Percentiles rank a stretch among this genome's conserved stretches.
Evolutionary conservation across 2,329 filamentous ascomycete genomes (phyloP).

Genomic region (Aspergillus udagawae): DNA sequence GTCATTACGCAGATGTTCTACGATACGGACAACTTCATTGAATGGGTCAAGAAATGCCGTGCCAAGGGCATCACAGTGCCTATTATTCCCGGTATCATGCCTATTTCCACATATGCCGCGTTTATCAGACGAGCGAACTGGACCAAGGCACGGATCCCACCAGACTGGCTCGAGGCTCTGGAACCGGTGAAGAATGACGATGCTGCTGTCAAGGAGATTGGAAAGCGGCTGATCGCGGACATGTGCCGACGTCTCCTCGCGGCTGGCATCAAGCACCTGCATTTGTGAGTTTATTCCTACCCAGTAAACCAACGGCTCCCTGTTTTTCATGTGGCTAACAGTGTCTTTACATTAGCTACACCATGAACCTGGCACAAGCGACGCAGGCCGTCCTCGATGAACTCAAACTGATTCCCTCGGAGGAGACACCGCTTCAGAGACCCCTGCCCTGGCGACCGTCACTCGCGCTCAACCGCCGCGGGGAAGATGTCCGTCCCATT

Average conservation of each 20-base stretch:
- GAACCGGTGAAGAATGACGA: slow-evolving; percentile 98
- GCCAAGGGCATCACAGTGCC: slow-evolving; percentile 78
- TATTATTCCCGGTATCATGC: slow-evolving; percentile 85
- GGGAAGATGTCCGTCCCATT: slow-evolving; percentile 94
- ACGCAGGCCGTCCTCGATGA: slow-evolving; percentile 93
- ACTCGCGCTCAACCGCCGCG: slow-evolving; percentile 78
- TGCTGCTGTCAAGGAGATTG: slow-evolving; percentile 82
- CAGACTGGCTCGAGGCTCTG: slow-evolving; percentile 72
- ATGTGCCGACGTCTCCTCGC: slow-evolving; percentile 84
- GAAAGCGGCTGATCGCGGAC: slow-evolving; percentile 79
- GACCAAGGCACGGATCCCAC: slow-evolving; percentile 80
- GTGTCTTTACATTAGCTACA: slow-evolving; percentile 57
- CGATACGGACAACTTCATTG: slow-evolving; percentile 89
- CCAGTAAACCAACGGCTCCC: background rate
- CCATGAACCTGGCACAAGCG: slow-evolving; percentile 95
- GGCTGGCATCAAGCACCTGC: slow-evolving; percentile 79
- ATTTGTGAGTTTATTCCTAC: slow-evolving; percentile 59
- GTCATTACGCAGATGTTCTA: slow-evolving; percentile 99
- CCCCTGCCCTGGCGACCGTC: slow-evolving; percentile 96
- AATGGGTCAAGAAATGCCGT: slow-evolving; percentile 83
- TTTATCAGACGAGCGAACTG: slow-evolving; percentile 88
- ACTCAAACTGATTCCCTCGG: slow-evolving; percentile 73
- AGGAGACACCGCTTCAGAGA: slow-evolving; percentile 75
- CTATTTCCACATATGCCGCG: slow-evolving; percentile 90
- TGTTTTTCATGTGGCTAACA: background rate